Evolutionary conservation across 768 basidiomycete species (phyloP).

Genomic region (Mycena vitilis): DNA sequence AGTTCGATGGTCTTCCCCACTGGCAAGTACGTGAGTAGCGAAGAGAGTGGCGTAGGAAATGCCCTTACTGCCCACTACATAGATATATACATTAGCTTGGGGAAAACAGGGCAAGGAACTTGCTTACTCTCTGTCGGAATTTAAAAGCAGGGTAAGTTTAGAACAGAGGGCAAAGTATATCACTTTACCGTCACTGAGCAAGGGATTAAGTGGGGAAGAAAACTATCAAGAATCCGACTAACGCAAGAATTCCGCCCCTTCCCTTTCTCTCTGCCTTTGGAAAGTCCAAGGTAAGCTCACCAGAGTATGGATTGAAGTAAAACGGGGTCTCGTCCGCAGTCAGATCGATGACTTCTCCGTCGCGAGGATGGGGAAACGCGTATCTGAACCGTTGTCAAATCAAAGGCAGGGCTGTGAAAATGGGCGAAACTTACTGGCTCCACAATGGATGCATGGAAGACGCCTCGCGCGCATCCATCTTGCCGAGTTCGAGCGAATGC

Average conservation of each 20-base stretch:
- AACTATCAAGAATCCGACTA: constrained; percentile 44
- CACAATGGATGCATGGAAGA: constrained; percentile 92
- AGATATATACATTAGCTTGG: constrained; percentile 12
- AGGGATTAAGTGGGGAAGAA: not conserved
- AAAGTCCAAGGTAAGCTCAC: constrained; percentile 88
- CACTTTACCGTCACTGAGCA: constrained; percentile 32
- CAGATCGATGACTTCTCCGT: constrained; percentile 75
- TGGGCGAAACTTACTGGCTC: constrained; percentile 75
- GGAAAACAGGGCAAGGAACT: constrained; percentile 14
- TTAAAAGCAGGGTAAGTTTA: not conserved
- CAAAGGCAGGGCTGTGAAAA: constrained; percentile 9
- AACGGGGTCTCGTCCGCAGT: constrained; percentile 83
- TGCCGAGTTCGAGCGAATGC: constrained; percentile 85
- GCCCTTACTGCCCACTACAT: constrained; percentile 7
- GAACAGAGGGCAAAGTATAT: not conserved
- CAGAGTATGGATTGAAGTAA: constrained; percentile 93
- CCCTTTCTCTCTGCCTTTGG: constrained; percentile 84
- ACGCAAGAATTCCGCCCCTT: constrained; percentile 93
- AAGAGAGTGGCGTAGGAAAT: constrained; percentile 21
- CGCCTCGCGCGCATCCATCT: constrained; percentile 74
- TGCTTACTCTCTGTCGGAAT: constrained; percentile 17
- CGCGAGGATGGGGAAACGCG: constrained; percentile 70
- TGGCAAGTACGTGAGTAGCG: constrained; percentile 42
- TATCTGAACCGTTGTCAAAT: constrained; percentile 62
- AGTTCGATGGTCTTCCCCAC: constrained; percentile 98